A percentile compares a stretch with the other conserved stretches of the same genome.
phyloP scores from a whole-genome alignment of 257 asterid genomes.

The Rehmannia glutinosa region DNA sequence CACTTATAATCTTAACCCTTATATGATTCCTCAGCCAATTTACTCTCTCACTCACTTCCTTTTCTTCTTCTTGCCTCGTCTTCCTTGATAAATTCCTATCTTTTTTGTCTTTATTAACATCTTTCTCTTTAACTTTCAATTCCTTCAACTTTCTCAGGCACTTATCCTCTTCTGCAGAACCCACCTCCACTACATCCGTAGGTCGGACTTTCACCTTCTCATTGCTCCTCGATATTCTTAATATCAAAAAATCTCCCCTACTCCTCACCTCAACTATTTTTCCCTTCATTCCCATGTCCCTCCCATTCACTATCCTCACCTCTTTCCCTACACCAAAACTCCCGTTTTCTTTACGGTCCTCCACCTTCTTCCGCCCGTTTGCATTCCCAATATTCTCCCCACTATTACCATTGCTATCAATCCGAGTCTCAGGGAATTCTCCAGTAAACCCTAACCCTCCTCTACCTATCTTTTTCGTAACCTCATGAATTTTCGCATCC shows the following conservation, averaged over 20 bases:
- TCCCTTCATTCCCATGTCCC: conserved; percentile 63
- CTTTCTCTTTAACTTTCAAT: conserved; percentile 29
- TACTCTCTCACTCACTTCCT: conserved; percentile 23
- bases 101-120: conserved; percentile 6
- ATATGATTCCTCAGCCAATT: conserved; percentile 77
- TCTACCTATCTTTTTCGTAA: conserved; percentile 49
- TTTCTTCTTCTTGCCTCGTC: conserved; percentile 21
- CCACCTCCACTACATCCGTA: conserved; percentile 60
- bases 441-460: conserved; percentile 76
- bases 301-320: conserved; percentile 66
- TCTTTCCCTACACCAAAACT: conserved; percentile 46
- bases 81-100: conserved; percentile 18
- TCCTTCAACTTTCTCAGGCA: conserved; percentile 56
- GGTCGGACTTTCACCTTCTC: conserved; percentile 44
- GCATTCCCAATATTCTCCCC: conserved; percentile 17
- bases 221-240: conserved; percentile 41
- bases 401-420: conserved; percentile 17
- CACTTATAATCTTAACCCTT: conserved; percentile 67
- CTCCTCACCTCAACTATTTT: conserved; percentile 48
- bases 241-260: conserved; percentile 40
- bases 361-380: conserved; percentile 9
- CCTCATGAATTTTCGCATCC: conserved; percentile 55
- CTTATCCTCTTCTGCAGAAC: conserved; percentile 64
- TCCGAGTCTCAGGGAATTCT: conserved; percentile 18
- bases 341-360: conserved; percentile 23